Evolutionary conservation across 108 stramenopile species (phyloP).

Genomic region (Conticribra guillardii): DNA sequence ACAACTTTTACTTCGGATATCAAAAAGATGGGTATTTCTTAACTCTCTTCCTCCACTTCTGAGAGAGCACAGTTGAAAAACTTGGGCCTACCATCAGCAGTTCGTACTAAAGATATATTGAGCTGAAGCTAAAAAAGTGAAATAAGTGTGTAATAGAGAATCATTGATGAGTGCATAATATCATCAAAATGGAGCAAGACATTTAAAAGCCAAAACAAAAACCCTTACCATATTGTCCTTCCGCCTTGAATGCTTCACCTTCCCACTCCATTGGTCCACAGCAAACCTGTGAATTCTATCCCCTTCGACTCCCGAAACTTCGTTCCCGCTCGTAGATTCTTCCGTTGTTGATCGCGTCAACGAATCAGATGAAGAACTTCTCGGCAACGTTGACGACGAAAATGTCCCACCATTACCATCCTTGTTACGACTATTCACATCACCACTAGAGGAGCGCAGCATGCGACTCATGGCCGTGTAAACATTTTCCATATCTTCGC

Average conservation of each 20-base stretch:
- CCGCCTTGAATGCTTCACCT: constrained; percentile 56
- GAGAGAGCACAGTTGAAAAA: constrained; percentile 81
- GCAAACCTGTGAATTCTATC: constrained; percentile 9
- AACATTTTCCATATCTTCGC: constrained; percentile 81
- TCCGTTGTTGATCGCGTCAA: constrained; percentile 14
- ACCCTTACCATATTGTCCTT: constrained; percentile 33
- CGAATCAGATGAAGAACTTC: constrained; percentile 29
- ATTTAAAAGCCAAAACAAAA: not conserved
- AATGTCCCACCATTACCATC: not conserved
- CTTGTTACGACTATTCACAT: not conserved
- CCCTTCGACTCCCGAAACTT: constrained; percentile 16
- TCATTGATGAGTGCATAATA: not conserved
- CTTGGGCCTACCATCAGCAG: constrained; percentile 67
- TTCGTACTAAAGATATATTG: constrained; percentile 76
- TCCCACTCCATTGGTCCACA: constrained; percentile 67
- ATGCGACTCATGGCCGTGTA: constrained; percentile 81
- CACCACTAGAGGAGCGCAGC: constrained; percentile 41
- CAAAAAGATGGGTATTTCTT: no score
- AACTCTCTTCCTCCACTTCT: constrained; percentile 26
- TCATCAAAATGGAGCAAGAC: constrained; percentile 5
- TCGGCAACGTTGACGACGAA: not conserved
- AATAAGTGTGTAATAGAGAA: not conserved
- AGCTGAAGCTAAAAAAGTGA: constrained; percentile 57
- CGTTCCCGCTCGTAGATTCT: constrained; percentile 25
- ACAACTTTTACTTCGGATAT: no score